Conservation (phyloP, 2,329 filamentous ascomycete species). For the Venturia nashicola region DNA sequence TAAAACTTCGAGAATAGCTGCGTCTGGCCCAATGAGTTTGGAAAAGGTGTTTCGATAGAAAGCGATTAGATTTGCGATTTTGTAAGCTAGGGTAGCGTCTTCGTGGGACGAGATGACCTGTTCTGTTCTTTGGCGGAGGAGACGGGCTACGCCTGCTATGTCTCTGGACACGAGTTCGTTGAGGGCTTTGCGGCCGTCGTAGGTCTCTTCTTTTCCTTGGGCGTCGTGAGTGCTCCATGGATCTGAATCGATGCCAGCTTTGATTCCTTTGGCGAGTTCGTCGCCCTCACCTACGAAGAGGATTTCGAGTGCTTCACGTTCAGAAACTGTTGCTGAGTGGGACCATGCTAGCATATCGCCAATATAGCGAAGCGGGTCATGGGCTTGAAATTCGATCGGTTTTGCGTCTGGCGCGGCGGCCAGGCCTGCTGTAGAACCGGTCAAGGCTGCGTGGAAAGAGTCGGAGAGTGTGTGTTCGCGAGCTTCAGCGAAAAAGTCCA, state of each 20-base stretch:
- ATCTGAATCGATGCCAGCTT: conserved; percentile 69
- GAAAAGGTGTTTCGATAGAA: conserved; percentile 84
- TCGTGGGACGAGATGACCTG: conserved; percentile 89
- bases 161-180: conserved; percentile 80
- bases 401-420: conserved; percentile 40
- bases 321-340: conserved; percentile 86
- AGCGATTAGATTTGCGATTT: conserved; percentile 73
- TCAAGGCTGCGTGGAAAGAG: conserved; percentile 78
- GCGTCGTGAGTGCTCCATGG: conserved; percentile 57
- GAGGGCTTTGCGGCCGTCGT: conserved; percentile 71
- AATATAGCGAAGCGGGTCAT: conserved; percentile 82
- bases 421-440: conserved; percentile 50
- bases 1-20: conserved; percentile 57
- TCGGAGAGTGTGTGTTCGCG: conserved; percentile 79
- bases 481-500: conserved; percentile 87
- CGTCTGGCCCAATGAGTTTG: conserved; percentile 60
- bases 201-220: conserved; percentile 30
- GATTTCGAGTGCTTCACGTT: conserved; percentile 81
- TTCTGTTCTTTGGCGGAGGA: conserved; percentile 82
- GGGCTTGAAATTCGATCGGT: conserved; percentile 86
- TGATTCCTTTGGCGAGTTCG: conserved; percentile 72
- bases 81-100: conserved; percentile 78
- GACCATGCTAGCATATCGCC: conserved; percentile 98
- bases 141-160: conserved; percentile 64
- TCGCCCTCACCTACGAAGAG: conserved; percentile 85